phyloP scores from a whole-genome alignment of 352 stramenopile genomes.

The Albugo candida region DNA sequence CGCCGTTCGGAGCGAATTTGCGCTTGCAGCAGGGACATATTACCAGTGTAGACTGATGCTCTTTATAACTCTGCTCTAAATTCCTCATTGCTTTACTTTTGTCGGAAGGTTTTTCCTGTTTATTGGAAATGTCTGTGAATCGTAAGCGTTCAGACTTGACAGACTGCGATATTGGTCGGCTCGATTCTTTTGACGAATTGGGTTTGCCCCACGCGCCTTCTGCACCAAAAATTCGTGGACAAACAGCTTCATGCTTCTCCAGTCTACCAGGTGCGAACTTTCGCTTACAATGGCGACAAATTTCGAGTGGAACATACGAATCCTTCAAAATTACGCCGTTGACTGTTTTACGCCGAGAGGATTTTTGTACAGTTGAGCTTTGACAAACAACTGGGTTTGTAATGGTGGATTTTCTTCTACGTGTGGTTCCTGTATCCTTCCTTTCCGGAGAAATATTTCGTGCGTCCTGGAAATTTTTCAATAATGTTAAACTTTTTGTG shows the following conservation, averaged over 20 bases:
- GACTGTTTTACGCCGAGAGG: not conserved
- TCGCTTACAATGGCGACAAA: conserved; percentile 49
- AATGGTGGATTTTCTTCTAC: not conserved
- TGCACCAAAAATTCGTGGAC: conserved; percentile 53
- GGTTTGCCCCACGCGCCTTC: conserved; percentile 37
- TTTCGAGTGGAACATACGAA: conserved; percentile 23
- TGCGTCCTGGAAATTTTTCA: conserved; percentile 9
- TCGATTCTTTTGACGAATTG: not conserved
- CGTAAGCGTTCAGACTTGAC: not conserved
- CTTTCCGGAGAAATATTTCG: not conserved
- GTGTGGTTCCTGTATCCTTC: too few species aligned
- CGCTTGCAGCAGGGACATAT: conserved; percentile 60
- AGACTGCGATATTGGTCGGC: not conserved
- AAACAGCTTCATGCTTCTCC: conserved; percentile 65
- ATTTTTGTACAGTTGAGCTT: not conserved
- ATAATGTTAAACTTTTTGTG: conserved; percentile 22
- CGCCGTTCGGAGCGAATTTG: conserved; percentile 62
- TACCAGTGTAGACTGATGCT: conserved; percentile 61
- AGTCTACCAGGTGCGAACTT: conserved; percentile 67
- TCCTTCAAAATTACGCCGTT: not conserved
- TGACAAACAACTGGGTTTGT: not conserved
- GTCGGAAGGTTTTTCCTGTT: conserved; percentile 2
- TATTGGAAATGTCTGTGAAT: not conserved
- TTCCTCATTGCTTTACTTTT: conserved; percentile 19
- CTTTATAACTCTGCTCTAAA: conserved; percentile 44